Conservation (phyloP, 257 asterid genomes). For the Apocynum venetum region DNA sequence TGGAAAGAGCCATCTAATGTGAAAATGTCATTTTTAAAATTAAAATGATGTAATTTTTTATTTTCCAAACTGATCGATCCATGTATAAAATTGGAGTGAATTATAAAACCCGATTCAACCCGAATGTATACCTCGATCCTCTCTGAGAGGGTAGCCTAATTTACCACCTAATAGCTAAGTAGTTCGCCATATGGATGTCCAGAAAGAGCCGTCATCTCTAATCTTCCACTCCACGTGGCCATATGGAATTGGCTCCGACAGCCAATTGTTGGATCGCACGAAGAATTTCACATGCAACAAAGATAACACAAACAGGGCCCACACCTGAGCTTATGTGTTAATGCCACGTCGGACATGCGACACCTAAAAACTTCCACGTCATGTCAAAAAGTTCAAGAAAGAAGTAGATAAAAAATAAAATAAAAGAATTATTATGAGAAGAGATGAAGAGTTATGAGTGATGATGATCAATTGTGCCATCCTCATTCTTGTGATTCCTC, state of each 20-base stretch:
- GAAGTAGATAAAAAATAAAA: constrained; percentile 20
- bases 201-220: constrained; percentile 12
- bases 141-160: no score
- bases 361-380: constrained; percentile 40
- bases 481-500: constrained; percentile 45
- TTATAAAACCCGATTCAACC: no score
- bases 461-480: constrained; percentile 20
- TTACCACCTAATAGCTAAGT: no score
- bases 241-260: neutral
- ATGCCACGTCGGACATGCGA: constrained; percentile 27
- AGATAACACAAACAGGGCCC: constrained; percentile 16
- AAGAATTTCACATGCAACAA: constrained; percentile 21
- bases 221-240: constrained; percentile 2
- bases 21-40: no score
- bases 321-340: neutral
- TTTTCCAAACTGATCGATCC: no score
- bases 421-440: constrained; percentile 1
- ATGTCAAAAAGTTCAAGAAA: constrained; percentile 52
- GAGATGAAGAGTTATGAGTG: constrained; percentile 14
- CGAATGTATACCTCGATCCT: no score
- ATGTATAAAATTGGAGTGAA: no score
- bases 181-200: neutral
- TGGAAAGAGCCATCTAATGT: no score
- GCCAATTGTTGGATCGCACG: constrained; percentile 18
- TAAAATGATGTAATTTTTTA: no score